Evolutionary conservation across 2,329 filamentous ascomycete genomes (phyloP).

Genomic region (Metarhizium guizhouense): DNA sequence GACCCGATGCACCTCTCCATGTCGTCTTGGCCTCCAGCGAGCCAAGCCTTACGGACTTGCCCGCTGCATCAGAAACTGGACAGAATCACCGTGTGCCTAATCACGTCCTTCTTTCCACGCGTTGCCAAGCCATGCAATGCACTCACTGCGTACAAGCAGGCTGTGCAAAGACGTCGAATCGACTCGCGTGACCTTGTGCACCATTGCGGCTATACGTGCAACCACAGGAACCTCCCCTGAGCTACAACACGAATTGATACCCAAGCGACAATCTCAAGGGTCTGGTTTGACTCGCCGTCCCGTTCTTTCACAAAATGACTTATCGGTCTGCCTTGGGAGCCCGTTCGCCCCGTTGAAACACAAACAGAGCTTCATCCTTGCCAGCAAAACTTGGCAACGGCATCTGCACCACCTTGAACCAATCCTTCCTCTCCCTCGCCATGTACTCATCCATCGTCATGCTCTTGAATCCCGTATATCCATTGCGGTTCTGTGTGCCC

Average conservation of each 20-base stretch:
- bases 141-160: neutral
- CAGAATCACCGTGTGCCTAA: neutral
- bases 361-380: slow-evolving; percentile 67
- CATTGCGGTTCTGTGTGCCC: slow-evolving; percentile 66
- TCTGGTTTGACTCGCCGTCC: too few species aligned
- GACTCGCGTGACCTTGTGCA: neutral
- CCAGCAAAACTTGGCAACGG: slow-evolving; percentile 66
- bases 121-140: neutral
- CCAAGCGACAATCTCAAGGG: neutral
- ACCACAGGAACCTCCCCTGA: neutral
- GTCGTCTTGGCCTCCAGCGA: neutral
- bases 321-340: slow-evolving; percentile 14
- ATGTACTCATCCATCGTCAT: slow-evolving; percentile 60
- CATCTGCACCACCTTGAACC: slow-evolving; percentile 53
- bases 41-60: neutral
- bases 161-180: neutral
- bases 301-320: neutral
- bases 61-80: neutral
- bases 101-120: neutral
- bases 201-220: neutral
- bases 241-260: neutral
- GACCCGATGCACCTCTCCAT: too few species aligned
- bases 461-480: slow-evolving; percentile 61
- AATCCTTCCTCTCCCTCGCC: slow-evolving; percentile 44
- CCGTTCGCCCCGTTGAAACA: slow-evolving; percentile 46